Conservation (phyloP, 345 rosid species). For the Geranium rotundifolium region DNA sequence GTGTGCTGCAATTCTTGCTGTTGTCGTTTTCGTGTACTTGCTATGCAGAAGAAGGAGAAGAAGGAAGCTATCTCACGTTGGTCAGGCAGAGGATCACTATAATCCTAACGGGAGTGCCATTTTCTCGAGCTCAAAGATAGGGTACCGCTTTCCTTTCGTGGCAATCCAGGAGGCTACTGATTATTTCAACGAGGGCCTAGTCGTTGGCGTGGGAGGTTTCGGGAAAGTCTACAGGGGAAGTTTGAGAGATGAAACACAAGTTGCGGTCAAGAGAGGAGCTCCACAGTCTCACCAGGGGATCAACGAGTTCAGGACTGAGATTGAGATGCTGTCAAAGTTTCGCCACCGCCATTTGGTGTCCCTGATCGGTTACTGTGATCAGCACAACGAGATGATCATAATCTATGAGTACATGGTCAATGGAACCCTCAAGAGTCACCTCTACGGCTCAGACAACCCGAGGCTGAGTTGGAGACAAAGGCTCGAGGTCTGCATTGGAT, state of each 20-base stretch:
- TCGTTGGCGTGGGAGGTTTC: too few relatives aligned
- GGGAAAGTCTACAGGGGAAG: too few relatives aligned
- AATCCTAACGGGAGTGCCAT: conserved; percentile 12
- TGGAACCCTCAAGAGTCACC: conserved; percentile 52
- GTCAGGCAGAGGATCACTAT: too few relatives aligned
- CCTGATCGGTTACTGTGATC: conserved; percentile 6
- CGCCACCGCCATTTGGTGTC: conserved; percentile 68
- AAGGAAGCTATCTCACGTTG: too few relatives aligned
- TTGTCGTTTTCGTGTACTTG: too few relatives aligned
- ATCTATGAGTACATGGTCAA: conserved; percentile 64
- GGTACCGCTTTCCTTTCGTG: conserved; percentile 44
- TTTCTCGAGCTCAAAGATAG: conserved; percentile 17
- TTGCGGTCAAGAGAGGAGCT: conserved; percentile 62
- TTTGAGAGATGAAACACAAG: conserved; percentile 12
- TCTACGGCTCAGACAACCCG: conserved; percentile 8
- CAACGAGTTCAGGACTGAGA: conserved; percentile 51
- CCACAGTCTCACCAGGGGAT: conserved; percentile 45
- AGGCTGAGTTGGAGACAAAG: too few relatives aligned
- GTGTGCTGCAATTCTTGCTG: too few relatives aligned
- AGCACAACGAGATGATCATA: conserved; percentile 60
- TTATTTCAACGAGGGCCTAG: conserved; percentile 15
- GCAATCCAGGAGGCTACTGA: conserved; percentile 45
- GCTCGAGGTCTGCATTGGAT: too few relatives aligned
- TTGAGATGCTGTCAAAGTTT: conserved; percentile 60
- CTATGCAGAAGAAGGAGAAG: too few relatives aligned